Conservation (phyloP, 805 yeast species). For the Wickerhamomyces rabaulensis region DNA sequence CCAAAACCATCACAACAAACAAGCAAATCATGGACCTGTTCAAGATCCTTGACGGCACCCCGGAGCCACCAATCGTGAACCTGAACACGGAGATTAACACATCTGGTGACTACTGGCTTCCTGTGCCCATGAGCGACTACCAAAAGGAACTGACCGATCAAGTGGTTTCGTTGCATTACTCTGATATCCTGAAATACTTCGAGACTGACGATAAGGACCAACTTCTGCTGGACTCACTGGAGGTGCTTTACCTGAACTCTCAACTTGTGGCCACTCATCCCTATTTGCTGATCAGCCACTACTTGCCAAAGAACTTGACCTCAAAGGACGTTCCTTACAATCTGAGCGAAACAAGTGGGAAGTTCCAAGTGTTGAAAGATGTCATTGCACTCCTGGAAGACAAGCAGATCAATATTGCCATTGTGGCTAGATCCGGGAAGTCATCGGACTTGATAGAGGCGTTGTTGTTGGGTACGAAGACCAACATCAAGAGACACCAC, state of each 20-base stretch:
- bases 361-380: conserved; percentile 66
- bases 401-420: conserved; percentile 49
- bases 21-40: conserved; percentile 54
- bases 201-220: conserved; percentile 50
- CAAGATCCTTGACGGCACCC: conserved; percentile 73
- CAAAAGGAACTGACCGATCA: conserved; percentile 89
- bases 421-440: conserved; percentile 66
- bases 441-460: conserved; percentile 73
- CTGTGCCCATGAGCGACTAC: conserved; percentile 80
- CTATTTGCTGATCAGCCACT: conserved; percentile 74
- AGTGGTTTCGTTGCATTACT: conserved; percentile 84
- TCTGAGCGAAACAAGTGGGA: conserved; percentile 76
- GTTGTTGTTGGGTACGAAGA: conserved; percentile 55
- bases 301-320: conserved; percentile 73
- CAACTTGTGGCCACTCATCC: conserved; percentile 87
- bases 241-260: conserved; percentile 69
- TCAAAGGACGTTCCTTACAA: conserved; percentile 67
- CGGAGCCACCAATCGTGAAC: conserved; percentile 69
- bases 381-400: conserved; percentile 51
- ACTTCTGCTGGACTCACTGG: conserved; percentile 68
- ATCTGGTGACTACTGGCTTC: conserved; percentile 64
- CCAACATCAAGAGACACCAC: conserved; percentile 50
- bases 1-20: background rate
- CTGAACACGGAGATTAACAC: conserved; percentile 24
- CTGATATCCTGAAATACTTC: conserved; percentile 83